phyloP scores from a whole-genome alignment of 164 flowering plant species.

The Macadamia integrifolia region DNA sequence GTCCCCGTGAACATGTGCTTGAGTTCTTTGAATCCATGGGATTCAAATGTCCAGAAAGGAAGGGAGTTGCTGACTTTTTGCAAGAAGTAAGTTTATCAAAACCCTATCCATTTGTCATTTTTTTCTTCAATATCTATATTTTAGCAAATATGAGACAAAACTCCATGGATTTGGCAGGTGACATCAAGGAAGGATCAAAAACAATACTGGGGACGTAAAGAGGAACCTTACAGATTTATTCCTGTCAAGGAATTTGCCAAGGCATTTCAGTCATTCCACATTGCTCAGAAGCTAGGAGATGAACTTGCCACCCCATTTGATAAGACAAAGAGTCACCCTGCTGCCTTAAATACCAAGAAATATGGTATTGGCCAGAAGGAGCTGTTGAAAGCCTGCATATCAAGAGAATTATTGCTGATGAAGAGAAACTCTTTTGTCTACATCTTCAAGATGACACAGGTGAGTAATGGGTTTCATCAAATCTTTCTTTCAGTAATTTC shows the following conservation, averaged over 20 bases:
- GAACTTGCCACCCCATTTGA: slow-evolving; percentile 49
- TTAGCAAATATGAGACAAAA: background rate
- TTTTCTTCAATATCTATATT: background rate
- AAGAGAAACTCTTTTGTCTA: slow-evolving; percentile 55
- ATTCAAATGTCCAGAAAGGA: slow-evolving; percentile 61
- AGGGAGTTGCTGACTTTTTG: slow-evolving; percentile 67
- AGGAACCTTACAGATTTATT: slow-evolving; percentile 42
- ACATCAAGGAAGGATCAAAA: slow-evolving; percentile 63
- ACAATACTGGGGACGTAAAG: slow-evolving; percentile 49
- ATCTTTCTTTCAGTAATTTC: background rate
- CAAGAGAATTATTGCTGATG: slow-evolving; percentile 48
- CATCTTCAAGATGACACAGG: slow-evolving; percentile 41
- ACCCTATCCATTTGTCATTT: background rate
- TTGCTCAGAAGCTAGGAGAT: slow-evolving; percentile 34
- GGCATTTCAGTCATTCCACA: slow-evolving; percentile 52
- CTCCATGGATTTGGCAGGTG: slow-evolving; percentile 26
- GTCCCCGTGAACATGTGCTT: slow-evolving; percentile 58
- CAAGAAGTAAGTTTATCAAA: slow-evolving; percentile 50
- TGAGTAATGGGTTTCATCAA: slow-evolving; percentile 8
- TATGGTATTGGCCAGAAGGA: slow-evolving; percentile 42
- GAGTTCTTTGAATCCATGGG: slow-evolving; percentile 64
- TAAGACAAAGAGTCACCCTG: slow-evolving; percentile 46
- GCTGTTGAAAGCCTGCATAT: slow-evolving; percentile 37
- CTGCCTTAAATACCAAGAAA: slow-evolving; percentile 39
- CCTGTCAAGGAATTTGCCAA: slow-evolving; percentile 43